Conservation (phyloP, 208 protist genomes). For the Novymonas esmeraldas region DNA sequence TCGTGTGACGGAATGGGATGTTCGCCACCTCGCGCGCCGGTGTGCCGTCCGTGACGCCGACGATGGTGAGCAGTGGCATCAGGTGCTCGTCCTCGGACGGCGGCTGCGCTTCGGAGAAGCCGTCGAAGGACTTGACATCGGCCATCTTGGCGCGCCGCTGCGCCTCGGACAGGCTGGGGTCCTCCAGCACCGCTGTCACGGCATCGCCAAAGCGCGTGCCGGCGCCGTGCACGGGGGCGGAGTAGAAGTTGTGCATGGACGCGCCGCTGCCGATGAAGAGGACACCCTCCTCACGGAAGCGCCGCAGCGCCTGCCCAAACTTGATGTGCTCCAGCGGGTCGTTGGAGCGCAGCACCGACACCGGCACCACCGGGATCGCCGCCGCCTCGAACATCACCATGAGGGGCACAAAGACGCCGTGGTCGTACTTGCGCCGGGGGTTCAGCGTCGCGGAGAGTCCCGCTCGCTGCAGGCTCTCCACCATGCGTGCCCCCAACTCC, state of each 20-base stretch:
- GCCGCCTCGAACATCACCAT: slow-evolving; percentile 82
- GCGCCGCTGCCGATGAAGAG: slow-evolving; percentile 86
- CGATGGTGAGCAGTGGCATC: slow-evolving; percentile 75
- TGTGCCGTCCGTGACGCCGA: slow-evolving; percentile 46
- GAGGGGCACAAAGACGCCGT: slow-evolving; percentile 88
- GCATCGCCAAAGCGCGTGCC: slow-evolving; percentile 63
- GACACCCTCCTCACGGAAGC: slow-evolving; percentile 70
- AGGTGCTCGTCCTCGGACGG: slow-evolving; percentile 72
- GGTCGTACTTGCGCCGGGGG: slow-evolving; percentile 64
- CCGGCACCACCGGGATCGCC: slow-evolving; percentile 84
- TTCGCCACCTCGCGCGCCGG: slow-evolving; percentile 50
- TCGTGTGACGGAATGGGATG: slow-evolving; percentile 31
- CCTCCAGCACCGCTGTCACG: slow-evolving; percentile 39
- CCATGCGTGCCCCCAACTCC: slow-evolving; percentile 38
- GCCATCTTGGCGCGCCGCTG: slow-evolving; percentile 43
- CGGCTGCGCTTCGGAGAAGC: slow-evolving; percentile 71
- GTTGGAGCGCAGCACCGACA: slow-evolving; percentile 68
- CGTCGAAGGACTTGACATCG: slow-evolving; percentile 38
- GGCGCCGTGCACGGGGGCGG: slow-evolving; percentile 29
- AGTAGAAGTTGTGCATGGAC: slow-evolving; percentile 78
- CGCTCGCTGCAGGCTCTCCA: slow-evolving; percentile 28
- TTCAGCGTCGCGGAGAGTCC: slow-evolving; percentile 44
- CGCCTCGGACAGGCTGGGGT: slow-evolving; percentile 23
- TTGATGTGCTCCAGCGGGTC: slow-evolving; percentile 68
- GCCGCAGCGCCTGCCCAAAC: slow-evolving; percentile 71